Base-by-base conservation (phyloP, 805 yeast genomes). In the Wickerhamiella hasegawae region DNA sequence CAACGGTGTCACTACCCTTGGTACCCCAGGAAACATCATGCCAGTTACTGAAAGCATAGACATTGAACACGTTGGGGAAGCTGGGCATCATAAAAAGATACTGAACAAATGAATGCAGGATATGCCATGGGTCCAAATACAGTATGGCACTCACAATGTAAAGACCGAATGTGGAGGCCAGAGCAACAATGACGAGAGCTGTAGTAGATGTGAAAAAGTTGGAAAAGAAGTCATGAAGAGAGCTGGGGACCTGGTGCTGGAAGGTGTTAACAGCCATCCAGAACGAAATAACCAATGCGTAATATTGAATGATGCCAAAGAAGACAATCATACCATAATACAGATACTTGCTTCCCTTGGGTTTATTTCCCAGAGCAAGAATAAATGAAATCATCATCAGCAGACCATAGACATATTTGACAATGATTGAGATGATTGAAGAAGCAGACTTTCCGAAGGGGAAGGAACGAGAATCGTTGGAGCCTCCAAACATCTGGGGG, bases 1-100 rank as follows among this genome's bases (percentile, higher is more conserved):
- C 63, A 4, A 72, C 71, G 3, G 48, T 52, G 35, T 54, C 77
- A 29, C 72, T 69, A 28, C 80, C 80, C 52, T 74, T 73, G n/a
- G 80, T 73, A 39, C 80, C 80, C 80, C 80, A 73, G 2, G 80
- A 73, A 32, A 73, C 69, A 54, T 73, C 80, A 49, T 73, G 79
- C 59, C 74, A 71, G 54, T 73, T 73, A 59, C 78, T 73, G 51
- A 74, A 73, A 1, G 80, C 77, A 52, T 71, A 73, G 33, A 73
- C 75, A 49, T 71, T 73, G 47, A 74, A 57, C 27, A 74, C 69
- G 40, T 57, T 57, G 38, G 54, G 52, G 34, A 54, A 57, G 31
- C 48, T 45, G 12, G 60, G 59, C 57, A 51, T 53, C 47, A 57
- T 39, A 40, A 52, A 48, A 44, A 54, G 32, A 42, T 56, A 55